Conservation (phyloP, 768 basidiomycete species). For the Coprinopsis strossmayeri region DNA sequence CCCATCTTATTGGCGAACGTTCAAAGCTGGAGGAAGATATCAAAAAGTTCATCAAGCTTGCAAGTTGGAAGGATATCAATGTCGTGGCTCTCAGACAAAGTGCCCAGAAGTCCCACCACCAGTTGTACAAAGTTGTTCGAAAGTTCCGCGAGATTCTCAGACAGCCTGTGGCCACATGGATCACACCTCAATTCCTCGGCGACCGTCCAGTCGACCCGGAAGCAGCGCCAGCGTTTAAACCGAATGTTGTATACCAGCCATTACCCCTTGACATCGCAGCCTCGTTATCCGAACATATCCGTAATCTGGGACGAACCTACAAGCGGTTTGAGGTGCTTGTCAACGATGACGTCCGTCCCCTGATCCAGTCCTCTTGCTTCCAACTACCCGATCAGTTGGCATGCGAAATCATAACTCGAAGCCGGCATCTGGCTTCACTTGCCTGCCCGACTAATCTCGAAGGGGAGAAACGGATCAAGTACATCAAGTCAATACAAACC, state of each 20-base stretch:
- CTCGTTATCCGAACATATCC: slow-evolving; percentile 28
- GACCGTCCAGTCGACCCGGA: slow-evolving; percentile 14
- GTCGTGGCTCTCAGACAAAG: slow-evolving; percentile 90
- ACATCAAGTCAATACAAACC: slow-evolving; percentile 63
- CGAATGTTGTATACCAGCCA: neutral
- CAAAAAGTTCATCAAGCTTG: slow-evolving; percentile 82
- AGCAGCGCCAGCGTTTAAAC: neutral
- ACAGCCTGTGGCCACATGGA: slow-evolving; percentile 46
- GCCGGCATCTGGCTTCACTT: slow-evolving; percentile 47
- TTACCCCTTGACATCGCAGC: neutral
- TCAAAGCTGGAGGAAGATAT: slow-evolving; percentile 71
- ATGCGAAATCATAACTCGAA: slow-evolving; percentile 54
- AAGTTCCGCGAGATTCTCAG: slow-evolving; percentile 90
- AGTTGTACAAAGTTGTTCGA: slow-evolving; percentile 83
- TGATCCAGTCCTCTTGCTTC: slow-evolving; percentile 34
- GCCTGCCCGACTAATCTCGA: slow-evolving; percentile 34
- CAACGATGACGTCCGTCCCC: slow-evolving; percentile 31
- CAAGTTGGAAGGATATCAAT: slow-evolving; percentile 98
- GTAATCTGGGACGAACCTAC: slow-evolving; percentile 44
- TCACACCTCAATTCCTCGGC: slow-evolving; percentile 30
- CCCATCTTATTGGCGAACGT: slow-evolving; percentile 51
- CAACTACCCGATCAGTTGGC: slow-evolving; percentile 48
- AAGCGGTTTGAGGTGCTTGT: slow-evolving; percentile 42
- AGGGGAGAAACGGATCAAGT: slow-evolving; percentile 51
- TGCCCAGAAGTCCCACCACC: slow-evolving; percentile 84